phyloP scores from a whole-genome alignment of 1,139 yeast genomes.

The Hanseniaspora gamundiae region DNA sequence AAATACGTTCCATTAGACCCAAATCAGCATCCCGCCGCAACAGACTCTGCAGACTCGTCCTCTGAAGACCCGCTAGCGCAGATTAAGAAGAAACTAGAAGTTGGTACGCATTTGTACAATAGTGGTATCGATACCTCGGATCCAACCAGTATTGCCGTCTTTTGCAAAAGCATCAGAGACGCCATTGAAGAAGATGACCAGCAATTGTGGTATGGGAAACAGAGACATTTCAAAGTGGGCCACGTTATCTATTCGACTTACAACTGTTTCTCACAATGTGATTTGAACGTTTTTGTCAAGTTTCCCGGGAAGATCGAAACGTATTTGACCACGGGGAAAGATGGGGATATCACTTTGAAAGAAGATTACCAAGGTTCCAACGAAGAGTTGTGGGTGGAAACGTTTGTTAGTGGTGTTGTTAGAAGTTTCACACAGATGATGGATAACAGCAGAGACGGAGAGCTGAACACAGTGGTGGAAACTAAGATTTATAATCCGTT shows the following conservation, averaged over 20 bases:
- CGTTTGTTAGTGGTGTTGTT: slow-evolving; percentile 60
- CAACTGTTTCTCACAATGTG: slow-evolving; percentile 67
- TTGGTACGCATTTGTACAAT: slow-evolving; percentile 30
- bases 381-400: slow-evolving; percentile 69
- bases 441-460: slow-evolving; percentile 56
- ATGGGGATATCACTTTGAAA: slow-evolving; percentile 28
- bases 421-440: slow-evolving; percentile 65
- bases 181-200: slow-evolving; percentile 51
- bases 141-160: slow-evolving; percentile 58
- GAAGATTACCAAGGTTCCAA: slow-evolving; percentile 25
- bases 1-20: slow-evolving; percentile 27
- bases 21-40: slow-evolving; percentile 11
- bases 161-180: slow-evolving; percentile 66
- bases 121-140: slow-evolving; percentile 57
- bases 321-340: slow-evolving; percentile 20
- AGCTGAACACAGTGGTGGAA: slow-evolving; percentile 47
- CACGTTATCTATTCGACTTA: slow-evolving; percentile 58
- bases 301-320: slow-evolving; percentile 79
- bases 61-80: slow-evolving; percentile 13
- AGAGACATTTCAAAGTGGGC: slow-evolving; percentile 63
- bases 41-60: slow-evolving; percentile 3
- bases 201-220: slow-evolving; percentile 65
- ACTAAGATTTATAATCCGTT: slow-evolving; percentile 61
- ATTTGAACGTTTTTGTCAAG: slow-evolving; percentile 62
- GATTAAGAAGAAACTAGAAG: slow-evolving; percentile 21